phyloP scores from a whole-genome alignment of 768 basidiomycete genomes.

The Coprinellus micaceus region DNA sequence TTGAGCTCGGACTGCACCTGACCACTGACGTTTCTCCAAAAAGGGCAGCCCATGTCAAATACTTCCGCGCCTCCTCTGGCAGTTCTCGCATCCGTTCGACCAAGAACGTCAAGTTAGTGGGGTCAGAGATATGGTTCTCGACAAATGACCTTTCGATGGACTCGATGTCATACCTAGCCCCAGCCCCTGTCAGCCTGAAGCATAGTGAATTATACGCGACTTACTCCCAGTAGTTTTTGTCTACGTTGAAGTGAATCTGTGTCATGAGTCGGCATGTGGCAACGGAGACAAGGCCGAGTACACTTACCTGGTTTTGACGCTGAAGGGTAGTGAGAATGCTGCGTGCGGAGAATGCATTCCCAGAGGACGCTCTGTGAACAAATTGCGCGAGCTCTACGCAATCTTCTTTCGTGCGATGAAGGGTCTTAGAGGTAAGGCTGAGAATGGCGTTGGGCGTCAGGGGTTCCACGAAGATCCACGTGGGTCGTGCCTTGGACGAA shows the following conservation, averaged over 20 bases:
- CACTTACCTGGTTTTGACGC: conserved; percentile 54
- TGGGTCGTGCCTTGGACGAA: conserved; percentile 50
- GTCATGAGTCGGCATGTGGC: too few relatives aligned
- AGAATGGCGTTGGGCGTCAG: conserved; percentile 54
- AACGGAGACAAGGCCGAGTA: not conserved
- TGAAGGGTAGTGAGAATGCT: conserved; percentile 63
- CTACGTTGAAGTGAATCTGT: conserved; percentile 65
- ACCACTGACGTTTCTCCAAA: conserved; percentile 59
- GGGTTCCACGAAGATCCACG: conserved; percentile 67
- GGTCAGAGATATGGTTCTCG: conserved; percentile 52
- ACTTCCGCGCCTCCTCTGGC: conserved; percentile 61
- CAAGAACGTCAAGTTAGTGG: conserved; percentile 61
- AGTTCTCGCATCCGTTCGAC: conserved; percentile 56
- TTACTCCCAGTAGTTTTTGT: conserved; percentile 63
- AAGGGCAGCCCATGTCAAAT: conserved; percentile 67
- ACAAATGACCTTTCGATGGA: conserved; percentile 54
- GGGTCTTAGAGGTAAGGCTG: conserved; percentile 56
- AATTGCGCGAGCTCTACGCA: conserved; percentile 51
- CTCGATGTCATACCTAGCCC: conserved; percentile 48
- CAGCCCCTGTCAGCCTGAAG: not conserved
- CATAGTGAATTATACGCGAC: conserved; percentile 20
- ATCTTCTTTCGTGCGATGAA: conserved; percentile 57
- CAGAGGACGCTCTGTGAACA: conserved; percentile 54
- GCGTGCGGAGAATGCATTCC: conserved; percentile 68
- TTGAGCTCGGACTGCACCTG: not conserved